Conservation (phyloP, 441 rosid species). For the Gossypium davidsonii region DNA sequence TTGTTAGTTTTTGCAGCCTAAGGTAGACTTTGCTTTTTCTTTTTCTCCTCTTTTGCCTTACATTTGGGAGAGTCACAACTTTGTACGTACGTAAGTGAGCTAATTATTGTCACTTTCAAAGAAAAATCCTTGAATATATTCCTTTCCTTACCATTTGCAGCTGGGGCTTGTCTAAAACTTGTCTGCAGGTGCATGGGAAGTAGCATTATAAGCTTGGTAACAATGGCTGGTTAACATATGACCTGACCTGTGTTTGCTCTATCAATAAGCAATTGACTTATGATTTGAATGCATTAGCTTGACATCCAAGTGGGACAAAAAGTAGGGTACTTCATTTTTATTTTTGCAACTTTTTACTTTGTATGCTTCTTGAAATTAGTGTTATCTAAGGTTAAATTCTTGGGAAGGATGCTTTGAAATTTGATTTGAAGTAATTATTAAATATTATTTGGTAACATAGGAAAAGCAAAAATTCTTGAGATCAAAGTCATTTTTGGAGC, state of each 20-base stretch:
- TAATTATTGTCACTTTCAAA: not conserved
- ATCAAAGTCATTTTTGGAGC: not conserved
- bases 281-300: not conserved
- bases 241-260: not conserved
- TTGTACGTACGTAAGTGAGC: not conserved
- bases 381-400: not conserved
- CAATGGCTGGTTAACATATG: conserved; percentile 5
- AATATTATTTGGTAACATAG: not conserved
- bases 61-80: not conserved
- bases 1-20: not conserved
- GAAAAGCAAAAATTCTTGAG: not conserved
- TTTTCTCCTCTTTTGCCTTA: not conserved
- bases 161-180: not conserved
- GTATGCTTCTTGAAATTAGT: not conserved
- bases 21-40: not conserved
- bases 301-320: conserved; percentile 1
- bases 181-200: not conserved
- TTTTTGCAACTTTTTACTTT: not conserved
- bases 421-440: not conserved
- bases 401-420: not conserved
- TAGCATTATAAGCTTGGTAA: not conserved
- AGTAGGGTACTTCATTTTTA: not conserved
- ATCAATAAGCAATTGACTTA: not conserved
- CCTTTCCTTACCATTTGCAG: not conserved
- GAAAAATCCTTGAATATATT: not conserved